Percentiles rank a stretch among this genome's conserved stretches.
Conservation (phyloP, 1,139 yeast species). For the Lodderomyces metapsilosis region DNA sequence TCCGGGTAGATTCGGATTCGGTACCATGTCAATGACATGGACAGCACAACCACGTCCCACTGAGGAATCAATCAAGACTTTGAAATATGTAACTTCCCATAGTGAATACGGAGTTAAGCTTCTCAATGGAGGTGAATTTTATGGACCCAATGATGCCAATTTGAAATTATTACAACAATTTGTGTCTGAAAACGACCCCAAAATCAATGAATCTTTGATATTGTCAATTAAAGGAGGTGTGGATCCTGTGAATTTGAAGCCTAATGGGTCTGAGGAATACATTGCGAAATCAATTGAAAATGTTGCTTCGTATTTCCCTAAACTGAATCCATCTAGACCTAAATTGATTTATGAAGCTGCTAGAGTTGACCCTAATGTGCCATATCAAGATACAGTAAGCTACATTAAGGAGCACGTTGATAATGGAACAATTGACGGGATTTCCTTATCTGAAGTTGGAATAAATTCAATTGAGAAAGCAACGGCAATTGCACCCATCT, state of each 20-base stretch:
- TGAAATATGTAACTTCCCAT: constrained; percentile 43
- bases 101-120: constrained; percentile 50
- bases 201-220: constrained; percentile 45
- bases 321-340: constrained; percentile 21
- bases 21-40: constrained; percentile 67
- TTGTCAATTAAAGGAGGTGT: constrained; percentile 70
- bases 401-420: constrained; percentile 53
- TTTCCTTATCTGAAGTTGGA: constrained; percentile 70
- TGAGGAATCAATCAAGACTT: constrained; percentile 45
- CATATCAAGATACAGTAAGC: constrained; percentile 49
- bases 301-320: constrained; percentile 43
- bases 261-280: constrained; percentile 50
- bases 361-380: constrained; percentile 55
- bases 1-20: constrained; percentile 48
- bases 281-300: constrained; percentile 52
- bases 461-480: constrained; percentile 61
- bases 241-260: constrained; percentile 30
- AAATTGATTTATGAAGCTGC: constrained; percentile 66
- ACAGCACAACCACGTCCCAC: constrained; percentile 42
- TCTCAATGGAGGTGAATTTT: constrained; percentile 77
- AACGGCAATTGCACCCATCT: constrained; percentile 45
- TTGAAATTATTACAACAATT: constrained; percentile 53
- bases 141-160: constrained; percentile 52
- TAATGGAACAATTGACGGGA: constrained; percentile 59
- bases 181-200: constrained; percentile 52